These are phyloP conservation scores for Coniochaeta prunicola DNA, from an alignment of 2,329 filamentous ascomycete genomes.

Conservation along the genomic window DNA sequence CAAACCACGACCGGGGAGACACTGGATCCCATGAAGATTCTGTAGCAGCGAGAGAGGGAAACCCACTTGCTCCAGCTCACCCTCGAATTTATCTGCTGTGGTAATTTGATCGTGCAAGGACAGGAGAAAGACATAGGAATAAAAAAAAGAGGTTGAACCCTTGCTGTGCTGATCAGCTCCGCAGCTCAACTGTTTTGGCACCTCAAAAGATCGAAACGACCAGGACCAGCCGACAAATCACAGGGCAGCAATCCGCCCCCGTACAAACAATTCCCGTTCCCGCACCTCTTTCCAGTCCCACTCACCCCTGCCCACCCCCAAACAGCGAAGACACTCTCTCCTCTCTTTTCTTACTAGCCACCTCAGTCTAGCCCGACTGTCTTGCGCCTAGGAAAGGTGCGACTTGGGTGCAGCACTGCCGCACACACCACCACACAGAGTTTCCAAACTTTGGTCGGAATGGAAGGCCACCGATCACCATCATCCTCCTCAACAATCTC, in stretches of 20 bases:
- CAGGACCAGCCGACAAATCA: background rate
- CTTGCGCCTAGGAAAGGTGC: slow-evolving; percentile 1
- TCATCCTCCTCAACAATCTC: slow-evolving; percentile 1
- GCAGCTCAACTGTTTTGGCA: background rate
- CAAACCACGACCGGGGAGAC: background rate
- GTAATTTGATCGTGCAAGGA: background rate
- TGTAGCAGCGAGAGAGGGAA: background rate
- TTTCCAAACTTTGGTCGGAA: slow-evolving; percentile 4
- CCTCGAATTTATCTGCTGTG: background rate
- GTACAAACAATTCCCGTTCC: background rate
- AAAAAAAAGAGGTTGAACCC: background rate
- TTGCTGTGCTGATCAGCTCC: background rate
- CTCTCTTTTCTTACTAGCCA: background rate
- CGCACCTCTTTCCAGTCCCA: background rate
- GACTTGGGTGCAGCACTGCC: slow-evolving; percentile 1
- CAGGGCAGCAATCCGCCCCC: background rate
- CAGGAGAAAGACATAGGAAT: background rate
- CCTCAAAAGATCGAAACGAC: background rate
- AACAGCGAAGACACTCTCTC: background rate
- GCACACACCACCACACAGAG: slow-evolving; percentile 1
- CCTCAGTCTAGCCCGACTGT: background rate
- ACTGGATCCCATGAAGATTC: background rate
- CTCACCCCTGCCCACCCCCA: background rate
- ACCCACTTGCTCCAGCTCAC: background rate
- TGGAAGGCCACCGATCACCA: slow-evolving; percentile 19